Evolutionary conservation across 2,329 filamentous ascomycete genomes (phyloP).

Genomic region (Fusarium cicatricum): DNA sequence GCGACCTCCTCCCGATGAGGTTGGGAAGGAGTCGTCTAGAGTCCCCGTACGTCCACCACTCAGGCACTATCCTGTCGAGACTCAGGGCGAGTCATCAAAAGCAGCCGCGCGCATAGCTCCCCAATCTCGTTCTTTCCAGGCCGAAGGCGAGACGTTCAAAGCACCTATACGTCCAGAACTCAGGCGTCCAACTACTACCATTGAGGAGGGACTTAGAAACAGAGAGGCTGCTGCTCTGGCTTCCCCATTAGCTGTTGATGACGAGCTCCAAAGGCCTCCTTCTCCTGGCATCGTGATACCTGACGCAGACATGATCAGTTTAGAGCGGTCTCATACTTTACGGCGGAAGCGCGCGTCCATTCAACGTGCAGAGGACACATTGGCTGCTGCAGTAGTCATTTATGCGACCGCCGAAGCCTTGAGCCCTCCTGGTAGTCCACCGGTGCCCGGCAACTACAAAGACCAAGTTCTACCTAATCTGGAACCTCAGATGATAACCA

Average conservation of each 20-base stretch:
- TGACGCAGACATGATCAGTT: conserved; percentile 48
- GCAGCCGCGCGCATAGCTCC: neutral
- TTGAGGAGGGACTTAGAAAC: conserved; percentile 21
- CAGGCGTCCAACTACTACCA: conserved; percentile 17
- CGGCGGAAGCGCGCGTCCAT: conserved; percentile 57
- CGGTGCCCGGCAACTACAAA: conserved; percentile 33
- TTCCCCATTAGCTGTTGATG: conserved; percentile 7
- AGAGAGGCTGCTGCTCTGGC: conserved; percentile 22
- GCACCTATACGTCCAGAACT: conserved; percentile 24
- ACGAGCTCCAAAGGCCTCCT: conserved; percentile 43
- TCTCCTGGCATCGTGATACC: conserved; percentile 60
- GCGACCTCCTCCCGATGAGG: conserved; percentile 19
- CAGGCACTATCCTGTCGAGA: conserved; percentile 12
- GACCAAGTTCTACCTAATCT: conserved; percentile 41
- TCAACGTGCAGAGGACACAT: conserved; percentile 59
- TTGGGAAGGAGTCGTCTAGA: conserved; percentile 21
- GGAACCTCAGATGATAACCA: conserved; percentile 39
- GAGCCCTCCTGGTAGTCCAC: conserved; percentile 51
- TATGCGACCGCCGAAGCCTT: conserved; percentile 60
- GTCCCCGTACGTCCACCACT: conserved; percentile 18
- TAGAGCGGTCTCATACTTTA: conserved; percentile 54
- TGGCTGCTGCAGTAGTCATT: conserved; percentile 63
- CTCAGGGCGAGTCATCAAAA: conserved; percentile 24
- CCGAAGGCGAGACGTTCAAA: conserved; percentile 23
- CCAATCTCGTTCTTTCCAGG: conserved; percentile 1